Evolutionary conservation across 78 protist species (phyloP).

Genomic region (Dictyostelium capitatum): DNA sequence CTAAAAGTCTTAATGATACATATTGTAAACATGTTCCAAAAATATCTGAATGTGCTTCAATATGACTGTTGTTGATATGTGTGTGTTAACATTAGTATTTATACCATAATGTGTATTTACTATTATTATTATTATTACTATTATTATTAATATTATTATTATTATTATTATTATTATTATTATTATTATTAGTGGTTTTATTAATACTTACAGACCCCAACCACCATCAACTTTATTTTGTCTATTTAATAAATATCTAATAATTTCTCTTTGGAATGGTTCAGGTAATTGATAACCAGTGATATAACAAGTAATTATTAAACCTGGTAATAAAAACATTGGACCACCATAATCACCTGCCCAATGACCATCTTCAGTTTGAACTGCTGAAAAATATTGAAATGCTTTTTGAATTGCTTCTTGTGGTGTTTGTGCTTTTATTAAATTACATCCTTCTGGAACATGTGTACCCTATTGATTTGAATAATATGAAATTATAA

Average conservation of each 20-base stretch:
- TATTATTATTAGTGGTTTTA: neutral
- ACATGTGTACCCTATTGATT: slow-evolving; percentile 64
- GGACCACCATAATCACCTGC: slow-evolving; percentile 98
- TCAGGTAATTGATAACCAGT: slow-evolving; percentile 57
- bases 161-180: no score
- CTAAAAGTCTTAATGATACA: slow-evolving; percentile 92
- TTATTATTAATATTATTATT: no score
- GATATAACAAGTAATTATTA: slow-evolving; percentile 85
- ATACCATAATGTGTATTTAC: no score
- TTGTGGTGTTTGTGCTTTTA: slow-evolving; percentile 60
- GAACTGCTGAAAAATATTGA: slow-evolving; percentile 67
- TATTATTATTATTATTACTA: no score
- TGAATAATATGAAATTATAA: no score
- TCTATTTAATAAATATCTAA: slow-evolving; percentile 86
- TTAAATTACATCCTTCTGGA: slow-evolving; percentile 64
- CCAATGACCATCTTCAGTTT: slow-evolving; percentile 95
- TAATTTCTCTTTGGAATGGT: slow-evolving; percentile 74
- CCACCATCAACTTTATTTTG: slow-evolving; percentile 92
- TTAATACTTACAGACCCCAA: slow-evolving; percentile 88
- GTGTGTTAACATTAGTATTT: no score
- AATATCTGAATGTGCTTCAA: slow-evolving; percentile 90
- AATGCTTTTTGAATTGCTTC: slow-evolving; percentile 62
- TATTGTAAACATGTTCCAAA: slow-evolving; percentile 94
- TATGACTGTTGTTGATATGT: slow-evolving; percentile 76
- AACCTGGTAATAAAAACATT: slow-evolving; percentile 95